phyloP scores from a whole-genome alignment of 2,329 filamentous ascomycete genomes.

The Thelonectria discophora region DNA sequence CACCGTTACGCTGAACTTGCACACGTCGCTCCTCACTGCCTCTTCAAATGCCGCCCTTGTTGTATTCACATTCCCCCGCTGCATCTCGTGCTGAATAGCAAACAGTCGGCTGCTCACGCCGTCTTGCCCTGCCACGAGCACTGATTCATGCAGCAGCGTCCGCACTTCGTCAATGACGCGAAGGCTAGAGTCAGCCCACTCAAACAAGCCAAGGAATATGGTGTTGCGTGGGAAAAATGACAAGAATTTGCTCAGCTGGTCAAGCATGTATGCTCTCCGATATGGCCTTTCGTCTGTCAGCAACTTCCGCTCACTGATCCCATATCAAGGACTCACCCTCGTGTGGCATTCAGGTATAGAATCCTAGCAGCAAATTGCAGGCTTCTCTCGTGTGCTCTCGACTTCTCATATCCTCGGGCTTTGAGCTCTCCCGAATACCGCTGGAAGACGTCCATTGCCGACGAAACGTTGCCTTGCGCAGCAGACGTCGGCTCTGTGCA shows the following conservation, averaged over 20 bases:
- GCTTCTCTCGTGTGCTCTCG: constrained; percentile 65
- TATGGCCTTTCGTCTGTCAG: constrained; percentile 61
- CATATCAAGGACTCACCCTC: constrained; percentile 54
- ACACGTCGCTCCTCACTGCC: constrained; percentile 54
- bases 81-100: constrained; percentile 61
- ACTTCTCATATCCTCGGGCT: constrained; percentile 45
- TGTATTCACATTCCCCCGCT: constrained; percentile 59
- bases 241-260: constrained; percentile 69
- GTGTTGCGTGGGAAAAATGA: constrained; percentile 77
- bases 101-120: constrained; percentile 57
- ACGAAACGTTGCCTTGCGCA: constrained; percentile 64
- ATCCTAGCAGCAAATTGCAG: constrained; percentile 75
- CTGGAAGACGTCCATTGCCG: constrained; percentile 55
- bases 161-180: constrained; percentile 80
- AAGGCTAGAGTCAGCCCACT: constrained; percentile 77
- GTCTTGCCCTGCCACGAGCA: constrained; percentile 53
- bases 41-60: constrained; percentile 61
- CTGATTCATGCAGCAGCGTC: constrained; percentile 65
- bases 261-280: constrained; percentile 71
- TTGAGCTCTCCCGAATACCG: constrained; percentile 55
- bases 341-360: constrained; percentile 70
- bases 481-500: constrained; percentile 55
- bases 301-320: not conserved
- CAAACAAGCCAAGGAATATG: constrained; percentile 75
- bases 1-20: constrained; percentile 52